phyloP scores from a whole-genome alignment of 2,329 filamentous ascomycete genomes.

The Neofusicoccum umdonicola region DNA sequence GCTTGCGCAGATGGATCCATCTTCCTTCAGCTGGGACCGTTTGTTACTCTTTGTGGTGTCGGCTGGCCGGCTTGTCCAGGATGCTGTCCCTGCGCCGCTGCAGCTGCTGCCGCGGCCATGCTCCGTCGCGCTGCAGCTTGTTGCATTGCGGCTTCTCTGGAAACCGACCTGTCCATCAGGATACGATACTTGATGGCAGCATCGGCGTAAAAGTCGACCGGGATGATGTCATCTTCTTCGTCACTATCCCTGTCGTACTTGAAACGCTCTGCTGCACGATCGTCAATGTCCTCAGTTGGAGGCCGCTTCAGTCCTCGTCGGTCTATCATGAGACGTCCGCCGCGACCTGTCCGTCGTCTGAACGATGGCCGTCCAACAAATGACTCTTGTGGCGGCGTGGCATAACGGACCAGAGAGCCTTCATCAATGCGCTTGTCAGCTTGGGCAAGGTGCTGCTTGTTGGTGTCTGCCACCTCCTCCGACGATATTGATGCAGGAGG shows the following conservation, averaged over 20 bases:
- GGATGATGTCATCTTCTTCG: conserved; percentile 71
- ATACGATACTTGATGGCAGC: conserved; percentile 58
- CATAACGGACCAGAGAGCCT: conserved; percentile 32
- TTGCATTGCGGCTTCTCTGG: conserved; percentile 39
- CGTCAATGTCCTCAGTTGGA: conserved; percentile 42
- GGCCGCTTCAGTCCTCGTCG: conserved; percentile 65
- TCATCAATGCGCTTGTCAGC: conserved; percentile 2
- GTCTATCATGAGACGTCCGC: conserved; percentile 86
- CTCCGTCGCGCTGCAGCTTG: conserved; percentile 21
- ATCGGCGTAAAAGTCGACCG: conserved; percentile 67
- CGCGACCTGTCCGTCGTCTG: conserved; percentile 78
- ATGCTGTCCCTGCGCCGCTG: conserved; percentile 24
- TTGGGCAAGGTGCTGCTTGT: conserved; percentile 25
- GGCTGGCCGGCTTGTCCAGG: conserved; percentile 26
- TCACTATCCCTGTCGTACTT: conserved; percentile 86
- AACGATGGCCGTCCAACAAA: conserved; percentile 60
- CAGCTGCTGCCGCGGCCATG: conserved; percentile 18
- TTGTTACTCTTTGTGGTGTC: conserved; percentile 1
- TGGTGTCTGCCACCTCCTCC: conserved; percentile 38
- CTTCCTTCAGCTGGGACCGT: conserved; percentile 11
- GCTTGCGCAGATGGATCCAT: not conserved
- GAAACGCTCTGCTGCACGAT: conserved; percentile 52
- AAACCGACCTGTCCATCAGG: conserved; percentile 38
- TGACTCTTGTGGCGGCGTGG: conserved; percentile 38
- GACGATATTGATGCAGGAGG: conserved; percentile 48